These are phyloP conservation scores for Bryum argenteum DNA, from an alignment of 225 moss, liverwort and hornwort species.

Conservation along the genomic window DNA sequence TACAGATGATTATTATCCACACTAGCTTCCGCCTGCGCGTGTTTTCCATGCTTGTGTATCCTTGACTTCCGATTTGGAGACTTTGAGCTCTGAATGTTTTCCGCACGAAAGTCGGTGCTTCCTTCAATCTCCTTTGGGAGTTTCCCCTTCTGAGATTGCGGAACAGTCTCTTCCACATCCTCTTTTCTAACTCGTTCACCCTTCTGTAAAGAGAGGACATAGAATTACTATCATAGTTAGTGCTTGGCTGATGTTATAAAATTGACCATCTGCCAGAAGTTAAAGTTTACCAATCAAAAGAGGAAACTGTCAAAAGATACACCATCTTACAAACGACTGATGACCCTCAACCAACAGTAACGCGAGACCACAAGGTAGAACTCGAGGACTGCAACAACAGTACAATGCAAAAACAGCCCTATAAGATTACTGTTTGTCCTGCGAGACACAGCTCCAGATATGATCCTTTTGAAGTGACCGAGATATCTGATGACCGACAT, in stretches of 20 bases:
- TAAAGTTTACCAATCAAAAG: background rate
- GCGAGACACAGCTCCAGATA: slow-evolving; percentile 3
- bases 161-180: slow-evolving; percentile 17
- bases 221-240: slow-evolving; percentile 16
- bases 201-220: slow-evolving; percentile 32
- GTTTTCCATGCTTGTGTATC: slow-evolving; percentile 38
- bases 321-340: slow-evolving; percentile 4
- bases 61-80: slow-evolving; percentile 41
- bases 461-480: slow-evolving; percentile 9
- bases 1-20: slow-evolving; percentile 17
- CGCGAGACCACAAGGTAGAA: slow-evolving; percentile 13
- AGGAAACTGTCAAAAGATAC: slow-evolving; percentile 18
- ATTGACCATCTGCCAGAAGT: slow-evolving; percentile 14
- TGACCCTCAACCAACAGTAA: slow-evolving; percentile 7
- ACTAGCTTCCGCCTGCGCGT: slow-evolving; percentile 27
- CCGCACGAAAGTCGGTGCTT: slow-evolving; percentile 29
- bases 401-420: slow-evolving; percentile 5
- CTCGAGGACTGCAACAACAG: slow-evolving; percentile 1
- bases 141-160: slow-evolving; percentile 31
- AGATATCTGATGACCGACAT: background rate
- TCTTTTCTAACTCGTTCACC: slow-evolving; percentile 29
- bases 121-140: slow-evolving; percentile 24
- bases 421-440: slow-evolving; percentile 10
- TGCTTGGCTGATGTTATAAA: slow-evolving; percentile 8
- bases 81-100: slow-evolving; percentile 34